Percentiles rank a stretch among this genome's conserved stretches.
Evolutionary conservation across 2,329 filamentous ascomycete genomes (phyloP).

Genomic region (Karstenula rhodostoma): DNA sequence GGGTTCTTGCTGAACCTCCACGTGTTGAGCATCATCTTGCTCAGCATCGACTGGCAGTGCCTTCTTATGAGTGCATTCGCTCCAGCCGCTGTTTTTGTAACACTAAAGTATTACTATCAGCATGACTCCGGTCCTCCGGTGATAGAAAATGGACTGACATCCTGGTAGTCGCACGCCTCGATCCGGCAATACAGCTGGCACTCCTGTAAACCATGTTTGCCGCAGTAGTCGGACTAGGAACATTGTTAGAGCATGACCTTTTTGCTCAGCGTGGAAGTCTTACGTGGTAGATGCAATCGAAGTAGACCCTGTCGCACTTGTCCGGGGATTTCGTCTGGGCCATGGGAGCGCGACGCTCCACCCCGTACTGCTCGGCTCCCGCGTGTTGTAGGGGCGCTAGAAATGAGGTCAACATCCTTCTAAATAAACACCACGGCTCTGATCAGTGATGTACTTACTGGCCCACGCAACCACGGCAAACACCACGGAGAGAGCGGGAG

Average conservation of each 20-base stretch:
- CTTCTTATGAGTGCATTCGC: neutral
- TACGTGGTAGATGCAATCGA: neutral
- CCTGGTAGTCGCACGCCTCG: neutral
- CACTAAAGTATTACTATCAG: neutral
- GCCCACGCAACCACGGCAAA: neutral
- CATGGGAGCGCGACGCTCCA: neutral
- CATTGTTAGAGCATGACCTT: neutral
- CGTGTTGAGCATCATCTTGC: neutral
- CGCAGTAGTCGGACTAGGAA: neutral
- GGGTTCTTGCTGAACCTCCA: neutral
- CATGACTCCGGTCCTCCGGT: too few relatives aligned
- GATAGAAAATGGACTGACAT: neutral
- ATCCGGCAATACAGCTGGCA: neutral
- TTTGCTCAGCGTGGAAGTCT: neutral
- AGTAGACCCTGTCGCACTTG: neutral
- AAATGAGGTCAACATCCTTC: neutral
- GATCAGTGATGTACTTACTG: neutral
- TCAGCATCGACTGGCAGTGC: neutral
- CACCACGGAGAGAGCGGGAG: neutral
- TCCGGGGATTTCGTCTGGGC: neutral
- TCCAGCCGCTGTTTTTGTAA: neutral
- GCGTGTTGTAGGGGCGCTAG: neutral
- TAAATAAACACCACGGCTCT: neutral
- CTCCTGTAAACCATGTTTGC: neutral
- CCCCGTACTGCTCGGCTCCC: neutral